A percentile compares a stretch with the other conserved stretches of the same genome.
Evolutionary conservation across 2,329 filamentous ascomycete genomes (phyloP).

Genomic region (Colletotrichum acutatum): DNA sequence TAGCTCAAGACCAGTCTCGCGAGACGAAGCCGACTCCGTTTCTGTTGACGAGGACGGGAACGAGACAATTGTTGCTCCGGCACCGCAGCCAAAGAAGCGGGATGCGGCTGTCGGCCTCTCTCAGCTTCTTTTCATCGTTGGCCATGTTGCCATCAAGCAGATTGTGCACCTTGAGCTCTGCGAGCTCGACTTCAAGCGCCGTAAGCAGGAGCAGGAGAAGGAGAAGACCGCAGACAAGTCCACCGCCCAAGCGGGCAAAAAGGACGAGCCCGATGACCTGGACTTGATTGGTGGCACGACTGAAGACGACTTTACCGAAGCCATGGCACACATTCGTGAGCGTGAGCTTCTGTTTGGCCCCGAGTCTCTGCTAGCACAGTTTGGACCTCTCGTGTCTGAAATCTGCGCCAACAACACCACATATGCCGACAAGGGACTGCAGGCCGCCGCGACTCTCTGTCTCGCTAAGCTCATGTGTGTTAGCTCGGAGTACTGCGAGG

Average conservation of each 20-base stretch:
- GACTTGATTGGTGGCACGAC: conserved; percentile 97
- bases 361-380: conserved; percentile 86
- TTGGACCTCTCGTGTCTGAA: conserved; percentile 91
- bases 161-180: conserved; percentile 98
- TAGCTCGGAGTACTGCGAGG: conserved; percentile 94
- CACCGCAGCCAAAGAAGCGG: conserved; percentile 62
- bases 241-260: conserved; percentile 41
- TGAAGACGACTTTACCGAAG: conserved; percentile 91
- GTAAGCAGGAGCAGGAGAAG: conserved; percentile 91
- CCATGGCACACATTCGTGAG: conserved; percentile 85
- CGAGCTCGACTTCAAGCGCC: conserved; percentile 96
- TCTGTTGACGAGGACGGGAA: conserved; percentile 39
- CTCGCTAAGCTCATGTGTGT: conserved; percentile 99
- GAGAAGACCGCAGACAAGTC: conserved; percentile 54
- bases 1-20: conserved; percentile 47
- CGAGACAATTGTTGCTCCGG: conserved; percentile 39
- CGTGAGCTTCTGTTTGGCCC: conserved; percentile 85
- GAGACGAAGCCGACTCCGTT: conserved; percentile 26
- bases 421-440: conserved; percentile 89
- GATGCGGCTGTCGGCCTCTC: conserved; percentile 83
- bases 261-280: conserved; percentile 82
- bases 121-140: conserved; percentile 93
- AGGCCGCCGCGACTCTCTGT: conserved; percentile 93
- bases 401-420: conserved; percentile 95
- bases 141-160: conserved; percentile 97